These are phyloP conservation scores for Aspergillus novoparasiticus DNA, from an alignment of 2,329 filamentous ascomycete species.

Conservation along the genomic window DNA sequence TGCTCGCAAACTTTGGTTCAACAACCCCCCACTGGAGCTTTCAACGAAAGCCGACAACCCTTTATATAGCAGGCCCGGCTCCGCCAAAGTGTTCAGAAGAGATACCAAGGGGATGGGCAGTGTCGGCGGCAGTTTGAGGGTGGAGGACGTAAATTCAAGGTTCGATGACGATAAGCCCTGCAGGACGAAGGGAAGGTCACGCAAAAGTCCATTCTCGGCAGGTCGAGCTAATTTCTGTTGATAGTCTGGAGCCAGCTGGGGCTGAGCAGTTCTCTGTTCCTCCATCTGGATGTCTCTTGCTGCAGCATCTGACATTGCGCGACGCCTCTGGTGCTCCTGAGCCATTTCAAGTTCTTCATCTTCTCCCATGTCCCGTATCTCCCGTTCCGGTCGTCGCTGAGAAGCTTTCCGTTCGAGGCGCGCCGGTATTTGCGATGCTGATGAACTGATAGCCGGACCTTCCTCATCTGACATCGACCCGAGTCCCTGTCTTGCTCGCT, in stretches of 20 bases:
- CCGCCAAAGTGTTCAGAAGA: conserved; percentile 83
- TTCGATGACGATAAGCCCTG: conserved; percentile 90
- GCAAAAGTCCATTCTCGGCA: conserved; percentile 66
- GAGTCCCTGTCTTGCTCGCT: conserved; percentile 23
- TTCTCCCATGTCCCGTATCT: conserved; percentile 22
- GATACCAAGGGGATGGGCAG: conserved; percentile 84
- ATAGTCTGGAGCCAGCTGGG: conserved; percentile 21
- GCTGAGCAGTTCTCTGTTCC: conserved; percentile 18
- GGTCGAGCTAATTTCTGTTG: conserved; percentile 59
- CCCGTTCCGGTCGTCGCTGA: conserved; percentile 21
- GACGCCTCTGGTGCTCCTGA: conserved; percentile 15
- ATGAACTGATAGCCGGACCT: conserved; percentile 44
- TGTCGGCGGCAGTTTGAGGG: conserved; percentile 73
- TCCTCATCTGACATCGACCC: conserved; percentile 36
- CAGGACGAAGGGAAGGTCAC: conserved; percentile 87
- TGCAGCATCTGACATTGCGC: conserved; percentile 22
- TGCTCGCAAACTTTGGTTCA: conserved; percentile 87
- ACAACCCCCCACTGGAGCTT: conserved; percentile 76
- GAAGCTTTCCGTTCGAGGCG: conserved; percentile 31
- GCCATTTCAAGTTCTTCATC: conserved; percentile 23
- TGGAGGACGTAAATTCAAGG: conserved; percentile 71
- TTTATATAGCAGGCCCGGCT: conserved; percentile 90
- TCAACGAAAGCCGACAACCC: conserved; percentile 80
- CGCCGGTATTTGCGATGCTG: conserved; percentile 40
- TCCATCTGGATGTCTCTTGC: conserved; percentile 20